These are phyloP conservation scores for Thermothelomyces thermophilus DNA, from an alignment of 2,329 filamentous ascomycete genomes.

Conservation along the genomic window DNA sequence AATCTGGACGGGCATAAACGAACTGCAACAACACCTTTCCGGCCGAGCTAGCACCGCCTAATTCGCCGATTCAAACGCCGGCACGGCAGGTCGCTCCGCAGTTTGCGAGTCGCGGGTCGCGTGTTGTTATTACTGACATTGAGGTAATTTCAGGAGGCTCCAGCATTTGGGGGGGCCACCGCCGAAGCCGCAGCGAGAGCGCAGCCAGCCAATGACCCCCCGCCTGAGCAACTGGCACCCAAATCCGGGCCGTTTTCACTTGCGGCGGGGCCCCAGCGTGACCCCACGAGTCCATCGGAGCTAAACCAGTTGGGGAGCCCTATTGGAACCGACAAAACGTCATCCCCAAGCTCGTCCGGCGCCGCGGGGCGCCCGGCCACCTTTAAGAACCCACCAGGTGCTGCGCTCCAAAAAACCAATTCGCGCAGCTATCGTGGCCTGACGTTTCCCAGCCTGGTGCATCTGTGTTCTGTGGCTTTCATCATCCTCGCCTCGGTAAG, in stretches of 20 bases:
- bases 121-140: conserved; percentile 3
- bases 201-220: conserved; percentile 14
- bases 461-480: conserved; percentile 28
- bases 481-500: conserved; percentile 30
- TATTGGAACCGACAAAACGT: conserved; percentile 23
- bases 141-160: conserved; percentile 11
- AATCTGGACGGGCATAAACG: neutral
- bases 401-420: conserved; percentile 12
- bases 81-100: conserved; percentile 10
- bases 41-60: conserved; percentile 16
- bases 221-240: conserved; percentile 16
- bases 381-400: conserved; percentile 22
- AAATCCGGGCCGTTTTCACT: conserved; percentile 23
- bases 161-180: neutral
- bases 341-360: conserved; percentile 22
- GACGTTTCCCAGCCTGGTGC: conserved; percentile 22
- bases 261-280: neutral
- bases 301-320: conserved; percentile 2
- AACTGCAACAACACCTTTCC: neutral
- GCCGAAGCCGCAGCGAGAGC: conserved; percentile 5
- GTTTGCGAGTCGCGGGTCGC: neutral
- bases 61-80: conserved; percentile 9
- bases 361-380: conserved; percentile 26
- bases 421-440: conserved; percentile 9
- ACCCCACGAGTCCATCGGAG: conserved; percentile 7